phyloP scores from a whole-genome alignment of 257 asterid species.

The Cinchona pubescens region DNA sequence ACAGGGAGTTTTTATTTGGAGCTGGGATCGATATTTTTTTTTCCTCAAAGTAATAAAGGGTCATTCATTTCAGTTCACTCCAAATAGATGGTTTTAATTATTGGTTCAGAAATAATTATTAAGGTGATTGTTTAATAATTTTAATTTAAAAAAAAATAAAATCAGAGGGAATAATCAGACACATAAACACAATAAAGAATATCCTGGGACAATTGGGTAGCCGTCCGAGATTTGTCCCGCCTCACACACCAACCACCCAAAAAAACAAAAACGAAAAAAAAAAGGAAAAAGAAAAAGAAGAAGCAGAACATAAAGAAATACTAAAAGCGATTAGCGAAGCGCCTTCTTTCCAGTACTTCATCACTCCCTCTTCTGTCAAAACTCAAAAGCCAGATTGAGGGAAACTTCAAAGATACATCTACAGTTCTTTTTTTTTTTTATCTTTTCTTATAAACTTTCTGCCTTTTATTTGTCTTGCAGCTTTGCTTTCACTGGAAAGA shows the following conservation, averaged over 20 bases:
- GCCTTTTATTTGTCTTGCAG: too few species aligned
- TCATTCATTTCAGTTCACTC: too few species aligned
- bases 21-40: too few species aligned
- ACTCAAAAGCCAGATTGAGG: background rate
- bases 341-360: background rate
- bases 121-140: too few species aligned
- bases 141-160: too few species aligned
- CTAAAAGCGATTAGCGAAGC: background rate
- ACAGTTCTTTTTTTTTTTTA: background rate
- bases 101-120: too few species aligned
- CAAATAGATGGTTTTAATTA: too few species aligned
- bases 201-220: background rate
- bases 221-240: conserved; percentile 8
- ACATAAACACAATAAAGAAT: background rate
- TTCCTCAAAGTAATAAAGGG: too few species aligned
- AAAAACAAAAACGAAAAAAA: background rate
- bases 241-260: conserved; percentile 7
- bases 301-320: background rate
- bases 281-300: background rate
- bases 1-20: too few species aligned
- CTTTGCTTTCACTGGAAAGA: background rate
- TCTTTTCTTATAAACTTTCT: background rate
- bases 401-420: background rate
- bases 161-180: background rate
- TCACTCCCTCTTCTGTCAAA: background rate